These are phyloP conservation scores for Hypoxylon lienhwacheense DNA, from an alignment of 495 filamentous ascomycete genomes.

Conservation along the genomic window DNA sequence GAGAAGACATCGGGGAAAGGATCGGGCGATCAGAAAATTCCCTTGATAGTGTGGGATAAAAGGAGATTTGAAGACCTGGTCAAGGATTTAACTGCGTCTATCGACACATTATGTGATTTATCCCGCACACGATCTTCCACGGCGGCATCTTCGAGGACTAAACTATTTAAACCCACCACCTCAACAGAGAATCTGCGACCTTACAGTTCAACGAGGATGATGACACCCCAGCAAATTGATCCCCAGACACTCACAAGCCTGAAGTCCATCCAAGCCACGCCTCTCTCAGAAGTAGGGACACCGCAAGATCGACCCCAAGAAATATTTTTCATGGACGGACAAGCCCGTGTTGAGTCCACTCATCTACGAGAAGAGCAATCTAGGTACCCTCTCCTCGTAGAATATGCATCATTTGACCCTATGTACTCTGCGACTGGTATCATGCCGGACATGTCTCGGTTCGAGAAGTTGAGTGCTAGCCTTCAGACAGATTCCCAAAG, in stretches of 20 bases:
- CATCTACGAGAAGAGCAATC: slow-evolving; percentile 37
- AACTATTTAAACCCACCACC: slow-evolving; percentile 34
- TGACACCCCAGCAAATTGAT: slow-evolving; percentile 57
- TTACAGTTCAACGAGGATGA: slow-evolving; percentile 58
- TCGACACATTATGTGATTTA: slow-evolving; percentile 87
- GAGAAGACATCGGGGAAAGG: slow-evolving; percentile 42
- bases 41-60: slow-evolving; percentile 60
- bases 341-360: slow-evolving; percentile 48
- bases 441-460: slow-evolving; percentile 62
- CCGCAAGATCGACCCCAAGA: slow-evolving; percentile 42
- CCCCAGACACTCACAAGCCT: slow-evolving; percentile 48
- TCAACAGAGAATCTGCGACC: slow-evolving; percentile 48
- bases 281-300: slow-evolving; percentile 41
- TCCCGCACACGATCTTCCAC: slow-evolving; percentile 67
- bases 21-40: slow-evolving; percentile 49
- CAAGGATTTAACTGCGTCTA: slow-evolving; percentile 76
- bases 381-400: slow-evolving; percentile 62
- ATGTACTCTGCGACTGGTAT: slow-evolving; percentile 66
- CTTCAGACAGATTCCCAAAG: slow-evolving; percentile 59
- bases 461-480: slow-evolving; percentile 62
- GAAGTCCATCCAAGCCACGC: slow-evolving; percentile 45
- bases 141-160: slow-evolving; percentile 35
- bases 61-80: slow-evolving; percentile 68
- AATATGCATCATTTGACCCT: slow-evolving; percentile 66
- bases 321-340: slow-evolving; percentile 58